A percentile compares a stretch with the other conserved stretches of the same genome.
Conservation (phyloP, 768 basidiomycete genomes). For the Tephrocybe rancida region DNA sequence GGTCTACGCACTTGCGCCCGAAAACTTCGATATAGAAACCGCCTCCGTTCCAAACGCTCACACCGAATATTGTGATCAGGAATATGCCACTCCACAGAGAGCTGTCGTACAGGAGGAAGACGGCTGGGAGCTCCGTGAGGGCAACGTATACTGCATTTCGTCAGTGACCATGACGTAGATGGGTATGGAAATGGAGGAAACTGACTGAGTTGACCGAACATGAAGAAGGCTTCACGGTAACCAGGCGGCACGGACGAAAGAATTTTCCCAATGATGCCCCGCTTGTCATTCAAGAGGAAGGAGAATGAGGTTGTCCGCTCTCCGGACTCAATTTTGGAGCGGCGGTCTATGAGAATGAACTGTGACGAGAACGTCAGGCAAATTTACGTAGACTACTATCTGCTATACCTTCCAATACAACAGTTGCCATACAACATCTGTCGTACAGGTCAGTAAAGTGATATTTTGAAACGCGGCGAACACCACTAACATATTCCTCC, state of each 20-base stretch:
- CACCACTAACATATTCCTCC: conserved; percentile 76
- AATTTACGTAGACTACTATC: background rate
- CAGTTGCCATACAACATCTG: conserved; percentile 92
- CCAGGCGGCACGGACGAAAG: conserved; percentile 61
- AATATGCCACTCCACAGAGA: conserved; percentile 77
- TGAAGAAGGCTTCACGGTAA: conserved; percentile 74
- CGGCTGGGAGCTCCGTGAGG: conserved; percentile 83
- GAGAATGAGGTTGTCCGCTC: conserved; percentile 90
- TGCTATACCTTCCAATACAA: conserved; percentile 86
- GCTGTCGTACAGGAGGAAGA: conserved; percentile 83
- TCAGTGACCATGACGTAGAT: background rate
- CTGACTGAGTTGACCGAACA: conserved; percentile 81
- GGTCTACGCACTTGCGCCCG: conserved; percentile 81
- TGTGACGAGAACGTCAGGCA: conserved; percentile 24
- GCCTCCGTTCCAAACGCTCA: conserved; percentile 95
- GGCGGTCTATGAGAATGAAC: conserved; percentile 88
- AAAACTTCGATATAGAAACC: conserved; percentile 97
- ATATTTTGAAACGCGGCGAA: background rate
- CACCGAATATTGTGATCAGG: conserved; percentile 77
- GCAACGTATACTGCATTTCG: conserved; percentile 72
- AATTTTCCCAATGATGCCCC: conserved; percentile 75
- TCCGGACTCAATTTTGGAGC: conserved; percentile 88
- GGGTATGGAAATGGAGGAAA: conserved; percentile 11
- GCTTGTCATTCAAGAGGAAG: conserved; percentile 86
- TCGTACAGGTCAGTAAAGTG: conserved; percentile 16